Evolutionary conservation across 306 rosid genomes (phyloP).

Genomic region (Sicyos edulis): DNA sequence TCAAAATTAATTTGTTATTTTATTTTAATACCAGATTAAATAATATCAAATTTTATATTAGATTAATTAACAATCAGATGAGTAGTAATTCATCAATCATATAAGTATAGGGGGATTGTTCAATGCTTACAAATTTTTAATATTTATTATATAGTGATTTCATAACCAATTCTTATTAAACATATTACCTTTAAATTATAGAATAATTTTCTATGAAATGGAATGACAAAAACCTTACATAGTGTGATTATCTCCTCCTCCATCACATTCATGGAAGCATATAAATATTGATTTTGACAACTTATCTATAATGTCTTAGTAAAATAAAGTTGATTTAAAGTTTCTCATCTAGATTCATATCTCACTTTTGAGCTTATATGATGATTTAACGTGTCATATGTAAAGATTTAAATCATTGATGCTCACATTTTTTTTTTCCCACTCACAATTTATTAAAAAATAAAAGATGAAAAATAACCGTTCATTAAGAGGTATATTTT

Average conservation of each 20-base stretch:
- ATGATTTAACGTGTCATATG: neutral
- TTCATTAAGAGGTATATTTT: no score
- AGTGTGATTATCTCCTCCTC: neutral
- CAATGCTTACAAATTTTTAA: no score
- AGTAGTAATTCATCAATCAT: no score
- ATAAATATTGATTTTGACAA: neutral
- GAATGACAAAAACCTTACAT: neutral
- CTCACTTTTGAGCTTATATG: neutral
- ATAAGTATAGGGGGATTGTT: no score
- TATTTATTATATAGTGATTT: no score
- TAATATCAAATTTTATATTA: no score
- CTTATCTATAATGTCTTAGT: neutral
- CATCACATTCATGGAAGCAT: neutral
- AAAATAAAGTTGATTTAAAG: conserved; percentile 9
- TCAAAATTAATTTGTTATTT: no score
- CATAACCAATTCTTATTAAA: no score
- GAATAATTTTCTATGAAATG: neutral
- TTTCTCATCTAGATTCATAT: neutral
- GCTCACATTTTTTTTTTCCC: neutral
- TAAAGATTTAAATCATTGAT: neutral
- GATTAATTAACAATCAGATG: no score
- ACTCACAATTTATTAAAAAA: neutral
- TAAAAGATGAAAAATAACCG: no score
- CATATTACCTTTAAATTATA: no score
- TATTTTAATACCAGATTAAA: no score